Base-by-base conservation (phyloP, 2,329 filamentous ascomycete species). In the Eurotiales sp. region DNA sequence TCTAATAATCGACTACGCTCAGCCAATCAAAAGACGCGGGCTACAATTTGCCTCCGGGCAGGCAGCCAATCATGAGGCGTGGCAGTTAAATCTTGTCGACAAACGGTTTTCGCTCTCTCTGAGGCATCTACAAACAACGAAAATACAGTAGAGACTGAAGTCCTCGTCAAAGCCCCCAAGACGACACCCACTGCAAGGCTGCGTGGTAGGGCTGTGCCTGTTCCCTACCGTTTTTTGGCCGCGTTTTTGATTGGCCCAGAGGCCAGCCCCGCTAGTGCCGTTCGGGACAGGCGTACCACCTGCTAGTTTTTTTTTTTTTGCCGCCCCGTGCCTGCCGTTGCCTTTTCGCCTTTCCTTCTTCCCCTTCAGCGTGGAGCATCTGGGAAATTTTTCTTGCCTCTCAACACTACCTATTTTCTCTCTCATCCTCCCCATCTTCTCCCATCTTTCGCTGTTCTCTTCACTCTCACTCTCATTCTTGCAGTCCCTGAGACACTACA, bases 1-100 rank as follows among this genome's bases (percentile, higher is more conserved):
- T 57, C 44, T 54, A 61, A 27, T 21, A 36, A 43, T 42, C 40
- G 15, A 17, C 40, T 30, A 17, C 14, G 3, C 21, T 8, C n/a
- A 8, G 34, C 34, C 15, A 37, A 37, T 37, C 34, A 37, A 11
- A 15, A 15, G 17, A 17, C 32, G n/a, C 12, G 25, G 25, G 10
- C 25, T 27, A n/a, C n/a, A n/a, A 6, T 27, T 27, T 34, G 21
- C 21, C 22, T 23, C 7, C 21, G 29, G 17, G 1, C 19, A 46
- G 23, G 8, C 17, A 14, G 36, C 23, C 30, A 6, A 45, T 46
- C 21, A 27, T 5, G 25, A 5, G 25, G 5, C 25, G 25, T 5
- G 25, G 25, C 5, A 5, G 10, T 27, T 27, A 5, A 27, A n/a
- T n/a, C n/a, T n/a, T n/a, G n/a, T n/a, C n/a, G n/a, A n/a, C n/a